These are phyloP conservation scores for Sordariomycetes sp. DNA, from an alignment of 2,329 filamentous ascomycete species.

Conservation along the genomic window DNA sequence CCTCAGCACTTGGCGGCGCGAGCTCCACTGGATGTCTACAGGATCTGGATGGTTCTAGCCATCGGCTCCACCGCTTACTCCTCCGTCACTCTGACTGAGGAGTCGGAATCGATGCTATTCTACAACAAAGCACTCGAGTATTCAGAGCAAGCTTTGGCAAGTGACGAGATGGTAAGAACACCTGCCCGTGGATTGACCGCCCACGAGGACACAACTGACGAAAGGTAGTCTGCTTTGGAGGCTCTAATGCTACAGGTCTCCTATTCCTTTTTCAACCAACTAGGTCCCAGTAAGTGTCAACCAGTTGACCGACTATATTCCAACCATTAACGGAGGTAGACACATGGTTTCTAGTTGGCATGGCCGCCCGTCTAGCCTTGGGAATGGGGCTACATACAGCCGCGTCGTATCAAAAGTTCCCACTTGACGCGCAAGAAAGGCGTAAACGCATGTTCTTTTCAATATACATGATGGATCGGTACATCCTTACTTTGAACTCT, in stretches of 20 bases:
- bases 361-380: conserved; percentile 28
- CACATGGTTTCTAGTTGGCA: conserved; percentile 34
- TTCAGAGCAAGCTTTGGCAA: conserved; percentile 24
- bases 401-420: conserved; percentile 20
- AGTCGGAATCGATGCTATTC: conserved; percentile 27
- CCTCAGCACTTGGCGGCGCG: conserved; percentile 16
- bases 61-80: conserved; percentile 33
- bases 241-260: conserved; percentile 33
- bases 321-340: conserved; percentile 13
- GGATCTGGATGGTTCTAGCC: conserved; percentile 37
- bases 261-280: conserved; percentile 35
- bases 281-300: conserved; percentile 27
- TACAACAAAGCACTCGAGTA: conserved; percentile 32
- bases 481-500: conserved; percentile 1
- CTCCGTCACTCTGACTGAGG: conserved; percentile 29
- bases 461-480: conserved; percentile 38
- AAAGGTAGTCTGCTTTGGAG: conserved; percentile 25
- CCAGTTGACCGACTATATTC: not conserved
- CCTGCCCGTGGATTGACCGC: not conserved
- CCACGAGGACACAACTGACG: not conserved
- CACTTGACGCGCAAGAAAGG: conserved; percentile 20
- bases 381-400: conserved; percentile 29
- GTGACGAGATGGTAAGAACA: conserved; percentile 24
- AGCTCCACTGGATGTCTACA: conserved; percentile 23
- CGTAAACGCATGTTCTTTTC: conserved; percentile 33